phyloP scores from a whole-genome alignment of 2,329 filamentous ascomycete species.

The Diplodia mutila region DNA sequence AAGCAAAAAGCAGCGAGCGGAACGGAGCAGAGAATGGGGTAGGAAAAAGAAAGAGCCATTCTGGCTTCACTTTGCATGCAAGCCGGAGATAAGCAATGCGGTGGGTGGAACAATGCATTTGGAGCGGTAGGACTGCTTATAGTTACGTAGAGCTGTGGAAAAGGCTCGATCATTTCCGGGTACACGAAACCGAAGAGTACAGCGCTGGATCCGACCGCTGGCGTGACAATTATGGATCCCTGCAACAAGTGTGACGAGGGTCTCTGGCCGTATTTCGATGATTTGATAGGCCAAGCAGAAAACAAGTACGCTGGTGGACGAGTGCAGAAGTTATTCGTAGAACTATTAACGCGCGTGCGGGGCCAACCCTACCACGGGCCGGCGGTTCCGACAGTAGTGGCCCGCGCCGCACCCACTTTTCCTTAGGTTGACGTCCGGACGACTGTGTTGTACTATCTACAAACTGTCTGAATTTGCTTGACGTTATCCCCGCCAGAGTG shows the following conservation, averaged over 20 bases:
- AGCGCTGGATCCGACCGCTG: background rate
- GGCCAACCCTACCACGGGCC: background rate
- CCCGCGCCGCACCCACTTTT: background rate
- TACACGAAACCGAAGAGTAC: background rate
- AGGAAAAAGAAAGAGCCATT: background rate
- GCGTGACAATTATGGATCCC: background rate
- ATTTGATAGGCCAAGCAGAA: background rate
- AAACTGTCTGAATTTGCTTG: background rate
- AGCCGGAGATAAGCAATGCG: background rate
- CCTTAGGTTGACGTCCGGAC: background rate
- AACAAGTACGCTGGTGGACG: background rate
- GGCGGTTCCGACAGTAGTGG: background rate
- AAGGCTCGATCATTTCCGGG: too few species aligned
- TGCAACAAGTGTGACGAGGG: background rate
- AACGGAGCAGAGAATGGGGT: background rate
- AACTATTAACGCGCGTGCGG: too few species aligned
- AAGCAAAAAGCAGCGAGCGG: constrained; percentile 22
- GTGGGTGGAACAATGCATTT: background rate
- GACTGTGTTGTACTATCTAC: background rate
- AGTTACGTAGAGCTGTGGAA: background rate
- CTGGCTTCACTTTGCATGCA: background rate
- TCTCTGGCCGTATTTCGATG: background rate
- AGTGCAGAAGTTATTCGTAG: background rate
- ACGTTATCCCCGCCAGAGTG: background rate
- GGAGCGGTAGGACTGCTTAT: background rate